Conservation (phyloP, 2,329 filamentous ascomycete species). For the Ascochyta rabiei region DNA sequence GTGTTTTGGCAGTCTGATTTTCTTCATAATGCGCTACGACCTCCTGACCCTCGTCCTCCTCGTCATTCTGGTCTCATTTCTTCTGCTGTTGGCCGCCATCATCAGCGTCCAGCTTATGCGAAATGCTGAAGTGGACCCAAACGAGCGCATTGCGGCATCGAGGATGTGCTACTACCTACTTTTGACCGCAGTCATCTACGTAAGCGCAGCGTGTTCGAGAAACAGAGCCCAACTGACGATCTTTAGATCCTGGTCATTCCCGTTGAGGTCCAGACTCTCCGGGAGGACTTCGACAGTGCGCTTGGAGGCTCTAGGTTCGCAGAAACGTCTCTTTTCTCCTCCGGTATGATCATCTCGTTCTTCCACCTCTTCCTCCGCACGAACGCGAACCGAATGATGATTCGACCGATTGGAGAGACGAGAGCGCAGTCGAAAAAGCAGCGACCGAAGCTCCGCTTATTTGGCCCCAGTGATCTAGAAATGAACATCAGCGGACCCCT, state of each 20-base stretch:
- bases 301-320: conserved; percentile 66
- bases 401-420: conserved; percentile 57
- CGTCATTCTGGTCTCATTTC: conserved; percentile 55
- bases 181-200: conserved; percentile 61
- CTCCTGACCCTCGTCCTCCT: conserved; percentile 62
- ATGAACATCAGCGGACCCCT: conserved; percentile 51
- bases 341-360: conserved; percentile 68
- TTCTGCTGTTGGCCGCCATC: conserved; percentile 59
- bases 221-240: conserved; percentile 8
- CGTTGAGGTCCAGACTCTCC: conserved; percentile 64
- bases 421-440: conserved; percentile 48
- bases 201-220: conserved; percentile 48
- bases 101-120: conserved; percentile 65
- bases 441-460: conserved; percentile 57
- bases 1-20: conserved; percentile 72
- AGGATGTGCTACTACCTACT: conserved; percentile 72
- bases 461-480: conserved; percentile 51
- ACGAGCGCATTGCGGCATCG: conserved; percentile 68
- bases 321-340: conserved; percentile 69
- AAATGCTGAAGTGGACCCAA: conserved; percentile 60
- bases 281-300: conserved; percentile 49
- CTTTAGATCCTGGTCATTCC: conserved; percentile 64
- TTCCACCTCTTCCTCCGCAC: conserved; percentile 72
- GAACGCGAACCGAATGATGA: conserved; percentile 64
- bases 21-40: conserved; percentile 69